Conservation (phyloP, 2,329 filamentous ascomycete genomes). For the Diplodia seriata region DNA sequence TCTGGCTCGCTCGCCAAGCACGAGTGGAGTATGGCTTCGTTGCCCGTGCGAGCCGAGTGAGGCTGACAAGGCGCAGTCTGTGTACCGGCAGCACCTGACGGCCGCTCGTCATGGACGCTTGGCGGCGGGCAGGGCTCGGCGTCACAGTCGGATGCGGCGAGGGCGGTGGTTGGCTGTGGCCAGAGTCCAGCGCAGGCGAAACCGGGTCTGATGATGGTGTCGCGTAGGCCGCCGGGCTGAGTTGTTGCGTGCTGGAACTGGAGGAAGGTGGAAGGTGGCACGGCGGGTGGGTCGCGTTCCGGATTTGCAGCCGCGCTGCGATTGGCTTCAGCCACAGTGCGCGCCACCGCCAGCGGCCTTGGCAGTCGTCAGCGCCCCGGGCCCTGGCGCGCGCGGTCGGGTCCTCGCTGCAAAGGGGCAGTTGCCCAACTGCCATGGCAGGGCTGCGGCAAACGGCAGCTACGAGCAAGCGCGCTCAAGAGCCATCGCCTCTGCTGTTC, state of each 20-base stretch:
- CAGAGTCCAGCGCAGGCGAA: background rate
- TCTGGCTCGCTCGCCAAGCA: conserved; percentile 4
- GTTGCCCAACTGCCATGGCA: conserved; percentile 16
- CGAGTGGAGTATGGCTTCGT: background rate
- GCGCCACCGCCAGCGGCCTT: conserved; percentile 1
- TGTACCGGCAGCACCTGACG: background rate
- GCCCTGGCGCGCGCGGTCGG: background rate
- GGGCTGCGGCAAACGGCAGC: conserved; percentile 22
- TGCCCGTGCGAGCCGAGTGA: conserved; percentile 10
- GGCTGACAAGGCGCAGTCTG: conserved; percentile 6
- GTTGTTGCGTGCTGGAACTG: background rate
- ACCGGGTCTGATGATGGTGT: background rate
- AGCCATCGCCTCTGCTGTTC: background rate
- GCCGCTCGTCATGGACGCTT: background rate
- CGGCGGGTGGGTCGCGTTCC: background rate
- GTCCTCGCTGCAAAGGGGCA: conserved; percentile 7
- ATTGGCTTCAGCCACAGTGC: conserved; percentile 2
- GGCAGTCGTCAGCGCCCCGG: background rate
- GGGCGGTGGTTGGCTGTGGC: background rate
- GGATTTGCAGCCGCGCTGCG: background rate
- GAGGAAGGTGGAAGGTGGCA: background rate
- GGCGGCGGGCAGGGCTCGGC: background rate
- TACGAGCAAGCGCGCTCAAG: background rate
- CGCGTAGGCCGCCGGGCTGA: background rate
- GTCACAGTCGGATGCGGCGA: conserved; percentile 2